phyloP scores from a whole-genome alignment of 169 alveolate genomes.

The Plasmodium yoelii region DNA sequence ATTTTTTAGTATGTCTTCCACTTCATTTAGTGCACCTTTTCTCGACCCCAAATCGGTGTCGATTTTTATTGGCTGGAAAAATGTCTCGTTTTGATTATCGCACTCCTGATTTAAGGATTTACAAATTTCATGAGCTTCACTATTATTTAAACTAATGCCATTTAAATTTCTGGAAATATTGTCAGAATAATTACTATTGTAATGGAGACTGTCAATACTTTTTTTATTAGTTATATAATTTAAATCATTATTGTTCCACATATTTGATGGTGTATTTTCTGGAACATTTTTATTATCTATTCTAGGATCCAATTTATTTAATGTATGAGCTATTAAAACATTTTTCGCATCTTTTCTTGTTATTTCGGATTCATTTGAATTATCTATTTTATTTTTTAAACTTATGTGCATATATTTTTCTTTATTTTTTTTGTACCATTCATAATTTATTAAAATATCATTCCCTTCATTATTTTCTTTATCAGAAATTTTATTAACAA shows the following conservation, averaged over 20 bases:
- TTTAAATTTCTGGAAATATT: not conserved
- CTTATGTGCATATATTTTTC: conserved; percentile 69
- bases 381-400: conserved; percentile 25
- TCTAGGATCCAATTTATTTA: not conserved
- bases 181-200: not conserved
- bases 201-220: not conserved
- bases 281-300: not conserved
- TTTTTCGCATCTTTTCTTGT: not conserved
- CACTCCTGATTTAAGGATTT: conserved; percentile 2
- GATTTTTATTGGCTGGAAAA: conserved; percentile 20
- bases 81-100: conserved; percentile 9
- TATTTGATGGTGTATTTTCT: not conserved
- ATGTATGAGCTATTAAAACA: conserved; percentile 1
- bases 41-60: not conserved
- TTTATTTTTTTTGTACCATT: conserved; percentile 65
- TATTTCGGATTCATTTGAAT: not conserved
- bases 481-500: not conserved
- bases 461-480: not conserved
- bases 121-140: conserved; percentile 18
- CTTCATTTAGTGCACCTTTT: not conserved
- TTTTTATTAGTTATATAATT: not conserved
- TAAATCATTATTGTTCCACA: not conserved
- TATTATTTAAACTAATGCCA: conserved; percentile 16
- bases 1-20: not conserved
- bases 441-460: conserved; percentile 45